A percentile compares a stretch with the other conserved stretches of the same genome.
phyloP scores from a whole-genome alignment of 305 asterid species.

The Fraxinus greggii region DNA sequence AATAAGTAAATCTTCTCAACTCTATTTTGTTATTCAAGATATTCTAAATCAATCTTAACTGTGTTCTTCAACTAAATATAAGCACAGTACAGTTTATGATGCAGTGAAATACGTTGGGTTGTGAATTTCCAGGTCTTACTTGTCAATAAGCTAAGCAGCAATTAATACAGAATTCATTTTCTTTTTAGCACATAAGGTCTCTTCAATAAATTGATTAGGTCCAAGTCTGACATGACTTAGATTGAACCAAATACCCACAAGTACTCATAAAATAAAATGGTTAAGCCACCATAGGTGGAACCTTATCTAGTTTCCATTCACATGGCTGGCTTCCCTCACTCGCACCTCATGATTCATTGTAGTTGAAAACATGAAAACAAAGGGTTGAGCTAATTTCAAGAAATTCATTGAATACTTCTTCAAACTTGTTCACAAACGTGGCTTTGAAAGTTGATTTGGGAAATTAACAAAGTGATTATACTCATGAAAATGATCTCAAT shows the following conservation, averaged over 20 bases:
- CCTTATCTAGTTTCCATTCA: neutral
- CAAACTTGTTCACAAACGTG: neutral
- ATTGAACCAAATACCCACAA: too few species aligned
- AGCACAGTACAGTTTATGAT: neutral
- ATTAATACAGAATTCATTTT: too few species aligned
- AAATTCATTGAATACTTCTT: neutral
- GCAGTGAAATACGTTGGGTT: neutral
- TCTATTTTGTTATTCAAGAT: neutral
- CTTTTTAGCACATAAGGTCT: neutral
- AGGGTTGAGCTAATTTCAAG: neutral
- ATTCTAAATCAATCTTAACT: neutral
- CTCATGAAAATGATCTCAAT: constrained; percentile 36
- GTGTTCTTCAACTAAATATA: neutral
- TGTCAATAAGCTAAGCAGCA: too few species aligned
- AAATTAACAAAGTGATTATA: constrained; percentile 22
- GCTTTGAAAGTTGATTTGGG: neutral
- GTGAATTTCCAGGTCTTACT: too few species aligned
- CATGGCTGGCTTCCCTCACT: neutral
- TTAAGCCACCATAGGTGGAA: neutral
- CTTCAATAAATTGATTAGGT: too few species aligned
- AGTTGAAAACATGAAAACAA: neutral
- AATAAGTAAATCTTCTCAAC: neutral
- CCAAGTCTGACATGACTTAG: neutral
- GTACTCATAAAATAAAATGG: neutral
- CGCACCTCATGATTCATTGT: neutral